phyloP scores from a whole-genome alignment of 1,139 yeast genomes.

The Pichia sp. region DNA sequence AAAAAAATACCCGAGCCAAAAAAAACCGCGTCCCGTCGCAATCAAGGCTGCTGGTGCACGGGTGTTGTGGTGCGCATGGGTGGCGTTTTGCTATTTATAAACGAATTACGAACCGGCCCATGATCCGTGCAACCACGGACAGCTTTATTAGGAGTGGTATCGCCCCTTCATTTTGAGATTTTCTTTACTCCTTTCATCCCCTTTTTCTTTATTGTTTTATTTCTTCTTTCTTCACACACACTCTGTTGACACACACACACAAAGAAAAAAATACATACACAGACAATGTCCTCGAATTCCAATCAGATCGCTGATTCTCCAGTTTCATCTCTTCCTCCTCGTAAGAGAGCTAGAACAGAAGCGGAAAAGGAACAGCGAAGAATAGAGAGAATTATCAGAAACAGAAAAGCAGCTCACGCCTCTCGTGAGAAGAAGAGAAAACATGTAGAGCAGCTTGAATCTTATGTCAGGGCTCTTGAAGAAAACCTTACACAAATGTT shows the following conservation, averaged over 20 bases:
- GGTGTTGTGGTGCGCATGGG: too few species aligned
- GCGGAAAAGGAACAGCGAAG: conserved; percentile 97
- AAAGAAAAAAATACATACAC: not conserved
- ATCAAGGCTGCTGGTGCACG: too few species aligned
- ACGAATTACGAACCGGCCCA: too few species aligned
- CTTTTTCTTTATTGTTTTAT: not conserved
- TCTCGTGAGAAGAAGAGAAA: conserved; percentile 93
- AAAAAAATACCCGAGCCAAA: too few species aligned
- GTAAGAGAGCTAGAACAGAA: conserved; percentile 92
- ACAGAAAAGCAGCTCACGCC: conserved; percentile 96
- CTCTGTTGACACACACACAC: not conserved
- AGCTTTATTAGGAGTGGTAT: too few species aligned
- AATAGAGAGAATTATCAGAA: conserved; percentile 84
- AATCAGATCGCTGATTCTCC: not conserved
- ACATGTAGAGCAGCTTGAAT: conserved; percentile 81
- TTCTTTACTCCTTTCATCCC: too few species aligned
- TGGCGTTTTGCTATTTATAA: too few species aligned
- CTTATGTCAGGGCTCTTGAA: conserved; percentile 47
- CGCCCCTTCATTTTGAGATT: not conserved
- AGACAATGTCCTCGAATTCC: not conserved
- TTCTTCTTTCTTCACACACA: conserved; percentile 3
- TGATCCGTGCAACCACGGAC: too few species aligned
- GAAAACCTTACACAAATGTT: conserved; percentile 20
- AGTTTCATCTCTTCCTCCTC: conserved; percentile 55
- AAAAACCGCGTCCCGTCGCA: too few species aligned